Base-by-base conservation (phyloP, 2,329 filamentous ascomycete genomes). In the Westerdykella sp. region DNA sequence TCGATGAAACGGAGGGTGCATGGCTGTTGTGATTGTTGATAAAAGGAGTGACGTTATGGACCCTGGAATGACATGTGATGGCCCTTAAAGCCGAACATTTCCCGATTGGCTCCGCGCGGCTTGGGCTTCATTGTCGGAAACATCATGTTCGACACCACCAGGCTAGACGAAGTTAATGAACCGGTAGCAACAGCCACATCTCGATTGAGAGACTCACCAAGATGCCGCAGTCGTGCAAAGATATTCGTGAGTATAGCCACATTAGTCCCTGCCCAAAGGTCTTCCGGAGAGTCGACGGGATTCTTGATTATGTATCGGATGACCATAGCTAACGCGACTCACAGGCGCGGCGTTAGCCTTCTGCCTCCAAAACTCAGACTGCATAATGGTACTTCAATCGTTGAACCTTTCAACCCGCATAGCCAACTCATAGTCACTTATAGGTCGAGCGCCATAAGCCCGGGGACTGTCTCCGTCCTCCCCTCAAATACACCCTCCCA, bases 161-260 rank as follows among this genome's bases (percentile, higher is more conserved):
- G 9, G 25, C 11, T 28, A 7, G 25, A 18, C 42, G 25, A 30
- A 15, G 32, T 32, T 46, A 46, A 53, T 53, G 50, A 44, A 21
- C 30, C 46, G 46, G 44, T 47, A 45, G 43, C 46, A 44, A 34
- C 14, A 14, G 15, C 15, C 38, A 32, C 4, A 15, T 39, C 39
- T 44, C 23, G 22, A 38, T 42, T 43, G 37, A 44, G 28, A 37
- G 30, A 34, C 12, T 31, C 36, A 40, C 42, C 49, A 56, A 22
- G 16, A 95, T 97, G 93, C 90, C 91, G 45, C 89, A 86, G 69
- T 96, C 91, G 50, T 98, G 93, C 74, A 87, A 90, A 80, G 91
- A 97, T 70, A 87, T 98, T 66, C 83, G 91, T 97, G 79, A 56
- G 87, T 73, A 16, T n/a, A n/a, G n/a, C n/a, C n/a, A n/a, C 13